Evolutionary conservation across 2,329 filamentous ascomycete genomes (phyloP).

Genomic region (Podosphaera fusca): DNA sequence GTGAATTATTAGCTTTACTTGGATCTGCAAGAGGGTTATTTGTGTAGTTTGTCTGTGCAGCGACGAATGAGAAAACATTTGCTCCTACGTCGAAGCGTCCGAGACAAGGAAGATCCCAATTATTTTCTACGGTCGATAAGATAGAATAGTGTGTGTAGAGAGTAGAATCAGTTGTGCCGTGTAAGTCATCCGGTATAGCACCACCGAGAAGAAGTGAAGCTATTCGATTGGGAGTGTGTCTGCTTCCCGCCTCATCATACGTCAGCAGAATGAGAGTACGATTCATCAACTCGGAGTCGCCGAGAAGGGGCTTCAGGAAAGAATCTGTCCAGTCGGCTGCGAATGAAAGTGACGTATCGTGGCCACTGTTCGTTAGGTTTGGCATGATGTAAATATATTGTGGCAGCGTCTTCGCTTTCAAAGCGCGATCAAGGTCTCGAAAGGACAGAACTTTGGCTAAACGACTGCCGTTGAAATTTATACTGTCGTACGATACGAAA

Average conservation of each 20-base stretch:
- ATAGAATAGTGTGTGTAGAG: conserved; percentile 25
- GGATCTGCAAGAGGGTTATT: conserved; percentile 15
- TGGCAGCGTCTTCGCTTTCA: conserved; percentile 31
- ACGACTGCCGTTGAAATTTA: conserved; percentile 25
- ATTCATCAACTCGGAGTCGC: conserved; percentile 26
- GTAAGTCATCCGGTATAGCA: conserved; percentile 23
- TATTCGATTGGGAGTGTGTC: conserved; percentile 28
- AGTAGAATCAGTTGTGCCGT: conserved; percentile 27
- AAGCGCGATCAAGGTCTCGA: conserved; percentile 33
- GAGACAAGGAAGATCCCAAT: conserved; percentile 21
- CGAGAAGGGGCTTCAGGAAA: conserved; percentile 30
- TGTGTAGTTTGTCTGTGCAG: conserved; percentile 11
- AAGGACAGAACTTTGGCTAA: conserved; percentile 39
- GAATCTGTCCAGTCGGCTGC: conserved; percentile 27
- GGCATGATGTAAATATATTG: conserved; percentile 43
- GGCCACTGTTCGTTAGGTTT: conserved; percentile 43
- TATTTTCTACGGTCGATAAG: conserved; percentile 20
- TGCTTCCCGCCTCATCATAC: conserved; percentile 33
- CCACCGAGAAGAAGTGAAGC: conserved; percentile 31
- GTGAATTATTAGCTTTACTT: conserved; percentile 21
- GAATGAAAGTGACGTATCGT: conserved; percentile 29
- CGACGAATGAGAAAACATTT: conserved; percentile 16
- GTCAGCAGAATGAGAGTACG: conserved; percentile 32
- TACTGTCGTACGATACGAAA: conserved; percentile 28
- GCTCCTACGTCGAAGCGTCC: conserved; percentile 22